phyloP scores from a whole-genome alignment of 2,329 filamentous ascomycete genomes.

The Fusarium sp. region DNA sequence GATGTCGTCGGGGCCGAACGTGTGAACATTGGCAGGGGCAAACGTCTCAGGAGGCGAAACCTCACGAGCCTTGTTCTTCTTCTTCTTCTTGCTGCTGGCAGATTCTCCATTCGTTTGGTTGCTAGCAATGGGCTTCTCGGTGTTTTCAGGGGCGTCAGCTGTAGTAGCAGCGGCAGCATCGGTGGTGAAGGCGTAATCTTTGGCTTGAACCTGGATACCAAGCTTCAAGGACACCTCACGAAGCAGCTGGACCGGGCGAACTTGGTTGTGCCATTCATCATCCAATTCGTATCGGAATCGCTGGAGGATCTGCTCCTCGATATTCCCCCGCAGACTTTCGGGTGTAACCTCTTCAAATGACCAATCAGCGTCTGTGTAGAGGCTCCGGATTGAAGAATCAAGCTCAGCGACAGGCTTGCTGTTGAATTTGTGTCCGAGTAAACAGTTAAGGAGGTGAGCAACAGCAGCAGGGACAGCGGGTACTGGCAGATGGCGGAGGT shows the following conservation, averaged over 20 bases:
- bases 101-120: slow-evolving; percentile 59
- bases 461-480: slow-evolving; percentile 84
- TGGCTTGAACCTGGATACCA: slow-evolving; percentile 87
- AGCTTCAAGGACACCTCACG: slow-evolving; percentile 91
- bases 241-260: slow-evolving; percentile 85
- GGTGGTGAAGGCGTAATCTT: slow-evolving; percentile 60
- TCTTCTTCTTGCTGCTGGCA: slow-evolving; percentile 67
- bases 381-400: slow-evolving; percentile 76
- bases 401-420: slow-evolving; percentile 81
- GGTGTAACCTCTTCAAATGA: slow-evolving; percentile 85
- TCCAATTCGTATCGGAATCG: slow-evolving; percentile 83
- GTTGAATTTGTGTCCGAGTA: slow-evolving; percentile 83
- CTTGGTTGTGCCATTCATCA: slow-evolving; percentile 72
- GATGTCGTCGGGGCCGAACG: slow-evolving; percentile 85
- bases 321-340: slow-evolving; percentile 74
- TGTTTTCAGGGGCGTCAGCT: slow-evolving; percentile 36
- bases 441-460: slow-evolving; percentile 91
- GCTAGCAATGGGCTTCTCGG: slow-evolving; percentile 53
- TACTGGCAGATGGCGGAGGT: slow-evolving; percentile 82
- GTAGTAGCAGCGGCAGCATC: slow-evolving; percentile 49
- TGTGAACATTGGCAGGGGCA: slow-evolving; percentile 56
- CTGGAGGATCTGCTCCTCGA: slow-evolving; percentile 77
- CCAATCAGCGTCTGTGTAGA: slow-evolving; percentile 87
- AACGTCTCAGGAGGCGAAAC: slow-evolving; percentile 60
- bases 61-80: slow-evolving; percentile 71